Conservation (phyloP, 306 rosid species). For the Mimosa bimucronata region DNA sequence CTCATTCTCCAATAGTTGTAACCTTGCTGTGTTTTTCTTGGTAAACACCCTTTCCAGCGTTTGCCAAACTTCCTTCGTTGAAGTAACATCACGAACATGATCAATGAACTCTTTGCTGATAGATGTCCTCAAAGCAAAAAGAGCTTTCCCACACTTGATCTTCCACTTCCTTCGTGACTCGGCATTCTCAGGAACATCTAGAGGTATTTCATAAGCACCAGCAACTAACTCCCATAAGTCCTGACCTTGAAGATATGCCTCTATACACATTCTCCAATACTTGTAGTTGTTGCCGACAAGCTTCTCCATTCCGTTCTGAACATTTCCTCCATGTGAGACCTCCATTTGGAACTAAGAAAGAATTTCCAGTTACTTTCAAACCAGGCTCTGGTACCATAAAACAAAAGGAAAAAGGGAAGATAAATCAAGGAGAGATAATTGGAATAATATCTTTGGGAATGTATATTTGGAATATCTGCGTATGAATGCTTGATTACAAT, state of each 20-base stretch:
- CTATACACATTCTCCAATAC: background rate
- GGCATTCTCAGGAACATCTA: no score
- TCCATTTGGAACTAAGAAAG: no score
- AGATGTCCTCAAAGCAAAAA: background rate
- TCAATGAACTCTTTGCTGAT: background rate
- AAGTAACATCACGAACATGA: background rate
- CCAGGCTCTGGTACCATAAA: no score
- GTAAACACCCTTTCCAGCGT: background rate
- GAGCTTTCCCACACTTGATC: background rate
- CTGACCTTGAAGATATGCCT: background rate
- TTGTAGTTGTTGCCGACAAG: background rate
- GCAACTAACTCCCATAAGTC: background rate
- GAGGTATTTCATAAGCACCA: background rate
- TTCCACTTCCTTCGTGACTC: background rate
- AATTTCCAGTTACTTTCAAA: no score
- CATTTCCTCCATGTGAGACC: background rate
- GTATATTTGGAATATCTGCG: no score
- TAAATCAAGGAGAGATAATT: no score
- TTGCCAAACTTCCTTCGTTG: background rate
- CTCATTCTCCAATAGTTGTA: background rate
- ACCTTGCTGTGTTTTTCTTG: background rate
- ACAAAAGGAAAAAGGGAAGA: no score
- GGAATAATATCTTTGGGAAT: no score
- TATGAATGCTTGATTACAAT: no score
- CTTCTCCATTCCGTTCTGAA: background rate